These are phyloP conservation scores for Fusarium agapanthi DNA, from an alignment of 2,329 filamentous ascomycete species.

Conservation along the genomic window DNA sequence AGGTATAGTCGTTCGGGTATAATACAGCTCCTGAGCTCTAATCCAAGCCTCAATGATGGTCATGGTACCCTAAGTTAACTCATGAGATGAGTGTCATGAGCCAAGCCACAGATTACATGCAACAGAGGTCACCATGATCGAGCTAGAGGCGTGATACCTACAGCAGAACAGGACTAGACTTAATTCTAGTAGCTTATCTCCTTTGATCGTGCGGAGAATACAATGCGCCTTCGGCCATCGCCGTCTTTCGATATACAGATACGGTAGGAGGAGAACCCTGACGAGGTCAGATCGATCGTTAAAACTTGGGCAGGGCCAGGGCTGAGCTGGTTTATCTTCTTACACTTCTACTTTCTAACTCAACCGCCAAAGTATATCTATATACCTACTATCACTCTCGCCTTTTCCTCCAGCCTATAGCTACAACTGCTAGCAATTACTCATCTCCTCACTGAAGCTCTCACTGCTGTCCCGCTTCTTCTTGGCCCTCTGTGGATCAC, in stretches of 20 bases:
- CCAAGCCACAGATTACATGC: constrained; percentile 31
- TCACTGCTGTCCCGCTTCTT: constrained; percentile 25
- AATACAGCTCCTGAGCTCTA: not conserved
- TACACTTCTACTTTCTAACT: not conserved
- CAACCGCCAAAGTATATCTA: not conserved
- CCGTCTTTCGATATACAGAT: constrained; percentile 33
- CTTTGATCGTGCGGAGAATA: constrained; percentile 35
- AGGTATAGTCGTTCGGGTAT: not conserved
- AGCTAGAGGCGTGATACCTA: constrained; percentile 38
- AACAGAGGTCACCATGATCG: constrained; percentile 21
- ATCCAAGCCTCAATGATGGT: not conserved
- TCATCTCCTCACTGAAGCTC: constrained; percentile 20
- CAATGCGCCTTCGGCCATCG: constrained; percentile 19
- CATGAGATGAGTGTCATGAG: constrained; percentile 18
- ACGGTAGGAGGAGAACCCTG: constrained; percentile 33
- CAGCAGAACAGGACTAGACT: constrained; percentile 28
- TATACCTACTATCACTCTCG: not conserved
- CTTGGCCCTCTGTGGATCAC: constrained; percentile 34
- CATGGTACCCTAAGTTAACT: constrained; percentile 19
- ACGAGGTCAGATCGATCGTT: constrained; percentile 27
- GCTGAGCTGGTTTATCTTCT: constrained; percentile 13
- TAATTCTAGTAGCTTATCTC: constrained; percentile 36
- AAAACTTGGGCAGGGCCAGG: constrained; percentile 25
- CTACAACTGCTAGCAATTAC: not conserved
- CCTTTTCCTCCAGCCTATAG: not conserved